Evolutionary conservation across 2,329 filamentous ascomycete genomes (phyloP).

Genomic region (Leptographium procerum): DNA sequence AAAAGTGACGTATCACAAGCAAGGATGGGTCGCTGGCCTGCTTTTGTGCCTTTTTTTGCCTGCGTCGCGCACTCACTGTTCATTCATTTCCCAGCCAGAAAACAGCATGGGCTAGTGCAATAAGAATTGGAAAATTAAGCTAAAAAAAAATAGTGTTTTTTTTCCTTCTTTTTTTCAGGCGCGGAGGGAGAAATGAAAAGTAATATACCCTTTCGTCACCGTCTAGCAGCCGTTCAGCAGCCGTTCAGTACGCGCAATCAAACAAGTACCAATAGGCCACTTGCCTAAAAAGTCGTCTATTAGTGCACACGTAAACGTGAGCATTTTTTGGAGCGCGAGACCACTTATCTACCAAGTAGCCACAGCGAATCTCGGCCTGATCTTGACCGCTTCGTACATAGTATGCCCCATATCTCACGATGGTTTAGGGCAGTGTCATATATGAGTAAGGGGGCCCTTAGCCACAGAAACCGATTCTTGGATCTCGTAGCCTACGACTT

Average conservation of each 20-base stretch:
- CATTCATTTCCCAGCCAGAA: not conserved
- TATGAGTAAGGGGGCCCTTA: not conserved
- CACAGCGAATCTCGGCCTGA: not conserved
- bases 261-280: too few species aligned
- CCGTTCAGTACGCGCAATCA: not conserved
- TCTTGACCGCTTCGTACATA: not conserved
- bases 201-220: not conserved
- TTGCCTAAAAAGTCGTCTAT: too few species aligned
- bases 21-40: not conserved
- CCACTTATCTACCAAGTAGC: not conserved
- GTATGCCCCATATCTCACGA: not conserved
- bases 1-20: not conserved
- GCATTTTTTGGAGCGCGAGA: not conserved
- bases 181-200: too few species aligned
- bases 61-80: not conserved
- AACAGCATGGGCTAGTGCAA: not conserved
- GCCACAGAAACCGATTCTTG: not conserved
- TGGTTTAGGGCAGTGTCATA: not conserved
- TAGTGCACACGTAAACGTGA: too few species aligned
- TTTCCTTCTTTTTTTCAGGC: too few species aligned
- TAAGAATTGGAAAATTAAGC: not conserved
- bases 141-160: not conserved
- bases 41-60: not conserved
- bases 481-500: not conserved
- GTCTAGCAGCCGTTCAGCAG: not conserved